These are phyloP conservation scores for Raphanus raphanistrum DNA, from an alignment of 345 rosid genomes.

Conservation along the genomic window DNA sequence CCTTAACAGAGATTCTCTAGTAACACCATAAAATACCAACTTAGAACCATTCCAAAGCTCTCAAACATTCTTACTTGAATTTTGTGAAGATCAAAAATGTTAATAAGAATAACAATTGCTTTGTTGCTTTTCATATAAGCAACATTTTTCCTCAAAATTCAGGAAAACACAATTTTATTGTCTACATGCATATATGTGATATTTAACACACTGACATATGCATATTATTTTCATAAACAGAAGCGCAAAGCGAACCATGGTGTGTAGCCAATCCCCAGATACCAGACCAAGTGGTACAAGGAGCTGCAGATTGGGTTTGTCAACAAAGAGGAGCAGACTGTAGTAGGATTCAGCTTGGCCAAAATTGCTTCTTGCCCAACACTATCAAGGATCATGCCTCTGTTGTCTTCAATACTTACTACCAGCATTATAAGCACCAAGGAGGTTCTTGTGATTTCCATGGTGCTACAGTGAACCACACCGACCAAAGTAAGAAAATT, in stretches of 20 bases:
- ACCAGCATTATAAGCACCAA: too few species aligned
- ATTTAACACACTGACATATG: background rate
- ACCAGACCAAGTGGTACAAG: conserved; percentile 56
- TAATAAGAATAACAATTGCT: conserved; percentile 38
- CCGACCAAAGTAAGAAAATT: too few species aligned
- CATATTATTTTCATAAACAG: background rate
- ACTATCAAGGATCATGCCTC: too few species aligned
- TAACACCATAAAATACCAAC: background rate
- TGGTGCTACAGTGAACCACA: too few species aligned
- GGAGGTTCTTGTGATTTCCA: too few species aligned
- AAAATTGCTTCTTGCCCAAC: too few species aligned
- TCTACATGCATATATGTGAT: background rate
- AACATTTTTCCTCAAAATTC: conserved; percentile 2
- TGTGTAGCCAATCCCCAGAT: conserved; percentile 64
- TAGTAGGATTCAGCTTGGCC: too few species aligned
- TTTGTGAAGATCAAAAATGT: conserved; percentile 39
- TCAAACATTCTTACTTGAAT: conserved; percentile 4
- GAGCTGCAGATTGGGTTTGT: conserved; percentile 41
- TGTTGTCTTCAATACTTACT: too few species aligned
- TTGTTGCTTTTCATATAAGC: conserved; percentile 35
- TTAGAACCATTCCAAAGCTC: conserved; percentile 19
- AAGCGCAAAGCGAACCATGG: conserved; percentile 52
- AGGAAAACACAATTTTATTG: too few species aligned
- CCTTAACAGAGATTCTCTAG: background rate
- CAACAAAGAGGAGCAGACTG: too few species aligned